These are phyloP conservation scores for carrot (Daucus carota) DNA, from an alignment of 129 eudicot genomes.

Conservation along the genomic window DH1_v3.0 NC_030387.2:34352001-34352500, in stretches of 20 bases:
- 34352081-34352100: not conserved
- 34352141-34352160: not conserved
- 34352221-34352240: not conserved
- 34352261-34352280: not conserved
- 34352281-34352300: not conserved
- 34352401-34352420: not conserved
- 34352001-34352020: constrained; percentile 60
- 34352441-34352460: too few species aligned
- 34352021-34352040: constrained; percentile 54
- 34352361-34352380: not conserved
- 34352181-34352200: not conserved
- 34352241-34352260: not conserved
- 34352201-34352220: not conserved
- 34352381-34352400: constrained; percentile 9
- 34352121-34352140: not conserved
- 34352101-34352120: not conserved
- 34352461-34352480: too few species aligned
- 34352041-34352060: constrained; percentile 6
- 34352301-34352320: not conserved
- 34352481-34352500: too few species aligned
- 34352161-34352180: not conserved
- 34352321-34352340: not conserved
- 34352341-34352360: not conserved
- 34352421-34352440: not conserved
- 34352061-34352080: not conserved